These are phyloP conservation scores for Geranium brycei DNA, from an alignment of 345 rosid species.

Conservation along the genomic window DNA sequence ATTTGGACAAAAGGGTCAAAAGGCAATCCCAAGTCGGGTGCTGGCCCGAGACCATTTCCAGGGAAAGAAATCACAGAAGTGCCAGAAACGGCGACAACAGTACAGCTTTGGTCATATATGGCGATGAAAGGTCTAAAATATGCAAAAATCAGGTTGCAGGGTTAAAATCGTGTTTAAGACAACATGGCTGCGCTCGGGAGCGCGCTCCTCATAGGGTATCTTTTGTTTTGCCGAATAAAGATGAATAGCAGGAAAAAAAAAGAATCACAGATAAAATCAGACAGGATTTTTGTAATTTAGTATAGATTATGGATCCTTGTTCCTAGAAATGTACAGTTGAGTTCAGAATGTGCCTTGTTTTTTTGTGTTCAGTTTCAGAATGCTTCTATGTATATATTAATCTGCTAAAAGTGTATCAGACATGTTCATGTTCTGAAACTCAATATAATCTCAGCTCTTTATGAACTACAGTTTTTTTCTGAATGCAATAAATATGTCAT, in stretches of 20 bases:
- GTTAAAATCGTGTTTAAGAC: conserved; percentile 28
- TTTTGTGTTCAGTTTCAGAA: neutral
- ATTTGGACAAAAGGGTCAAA: neutral
- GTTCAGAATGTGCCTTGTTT: neutral
- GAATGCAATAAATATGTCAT: too few species aligned
- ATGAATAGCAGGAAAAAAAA: conserved; percentile 1
- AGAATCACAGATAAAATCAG: neutral
- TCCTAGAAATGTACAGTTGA: neutral
- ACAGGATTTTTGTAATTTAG: neutral
- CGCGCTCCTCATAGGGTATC: conserved; percentile 21
- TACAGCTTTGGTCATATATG: conserved; percentile 1
- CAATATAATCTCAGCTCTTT: too few species aligned
- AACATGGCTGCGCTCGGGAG: conserved; percentile 18
- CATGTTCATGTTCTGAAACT: too few species aligned
- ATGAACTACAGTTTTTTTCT: too few species aligned
- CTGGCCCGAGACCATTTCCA: conserved; percentile 11
- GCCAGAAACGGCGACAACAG: neutral
- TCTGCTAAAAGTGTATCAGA: too few species aligned
- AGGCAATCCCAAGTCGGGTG: conserved; percentile 9
- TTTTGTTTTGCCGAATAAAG: conserved; percentile 16
- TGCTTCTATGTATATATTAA: too few species aligned
- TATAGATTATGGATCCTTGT: neutral
- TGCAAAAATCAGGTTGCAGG: conserved; percentile 2
- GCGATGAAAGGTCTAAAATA: conserved; percentile 1
- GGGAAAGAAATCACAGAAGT: neutral